phyloP scores from a whole-genome alignment of 1,139 yeast species.

The Sugiyamaella japonica region DNA sequence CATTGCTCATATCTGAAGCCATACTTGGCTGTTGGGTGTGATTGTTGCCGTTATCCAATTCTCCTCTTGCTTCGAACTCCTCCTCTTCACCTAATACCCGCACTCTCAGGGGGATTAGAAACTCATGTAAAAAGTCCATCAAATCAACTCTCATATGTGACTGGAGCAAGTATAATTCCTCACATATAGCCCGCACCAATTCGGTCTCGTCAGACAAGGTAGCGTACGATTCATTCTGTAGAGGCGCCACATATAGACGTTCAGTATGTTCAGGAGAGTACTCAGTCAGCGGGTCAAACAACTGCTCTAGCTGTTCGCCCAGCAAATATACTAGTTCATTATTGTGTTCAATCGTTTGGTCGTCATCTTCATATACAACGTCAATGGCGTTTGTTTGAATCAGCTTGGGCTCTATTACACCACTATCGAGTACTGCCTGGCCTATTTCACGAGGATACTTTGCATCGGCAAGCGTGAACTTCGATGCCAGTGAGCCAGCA shows the following conservation, averaged over 20 bases:
- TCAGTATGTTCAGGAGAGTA: slow-evolving; percentile 89
- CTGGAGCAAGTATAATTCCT: slow-evolving; percentile 69
- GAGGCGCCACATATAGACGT: slow-evolving; percentile 59
- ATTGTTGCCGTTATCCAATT: background rate
- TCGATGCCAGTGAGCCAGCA: slow-evolving; percentile 72
- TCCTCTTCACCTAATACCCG: slow-evolving; percentile 55
- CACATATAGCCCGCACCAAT: slow-evolving; percentile 50
- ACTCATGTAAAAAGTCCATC: slow-evolving; percentile 72
- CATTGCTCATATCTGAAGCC: background rate
- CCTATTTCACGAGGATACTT: slow-evolving; percentile 62
- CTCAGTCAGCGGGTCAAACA: slow-evolving; percentile 86
- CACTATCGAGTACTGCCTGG: slow-evolving; percentile 49
- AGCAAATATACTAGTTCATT: slow-evolving; percentile 70
- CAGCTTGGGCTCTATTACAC: slow-evolving; percentile 58
- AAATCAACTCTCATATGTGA: slow-evolving; percentile 70
- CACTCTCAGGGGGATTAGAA: slow-evolving; percentile 75
- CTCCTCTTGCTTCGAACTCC: slow-evolving; percentile 9
- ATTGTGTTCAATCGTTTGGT: slow-evolving; percentile 58
- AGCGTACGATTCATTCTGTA: slow-evolving; percentile 21
- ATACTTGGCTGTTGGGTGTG: slow-evolving; percentile 7
- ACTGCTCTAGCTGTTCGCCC: slow-evolving; percentile 83
- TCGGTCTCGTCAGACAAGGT: slow-evolving; percentile 34
- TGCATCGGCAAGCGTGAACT: slow-evolving; percentile 53
- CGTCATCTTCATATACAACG: slow-evolving; percentile 64
- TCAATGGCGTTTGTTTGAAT: slow-evolving; percentile 64